Conservation (phyloP, 73 alveolate genomes). For the Tetrahymena borealis region DNA sequence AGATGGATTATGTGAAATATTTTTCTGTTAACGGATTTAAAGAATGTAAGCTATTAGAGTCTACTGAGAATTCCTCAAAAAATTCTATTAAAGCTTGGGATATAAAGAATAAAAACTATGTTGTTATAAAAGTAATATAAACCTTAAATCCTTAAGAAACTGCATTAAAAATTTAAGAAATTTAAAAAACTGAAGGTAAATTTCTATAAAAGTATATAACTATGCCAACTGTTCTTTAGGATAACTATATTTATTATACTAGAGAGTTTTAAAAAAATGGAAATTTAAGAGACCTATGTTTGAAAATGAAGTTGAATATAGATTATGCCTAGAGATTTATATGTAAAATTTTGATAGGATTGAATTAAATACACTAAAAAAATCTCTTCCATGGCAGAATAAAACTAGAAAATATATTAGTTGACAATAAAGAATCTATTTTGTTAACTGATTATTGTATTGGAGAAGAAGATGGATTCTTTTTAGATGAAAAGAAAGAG, state of each 20-base stretch:
- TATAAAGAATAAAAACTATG: neutral
- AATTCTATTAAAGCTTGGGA: neutral
- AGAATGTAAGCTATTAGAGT: no score
- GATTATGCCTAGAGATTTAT: neutral
- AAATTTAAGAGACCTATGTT: neutral
- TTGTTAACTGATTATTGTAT: neutral
- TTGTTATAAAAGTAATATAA: neutral
- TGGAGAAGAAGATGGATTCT: neutral
- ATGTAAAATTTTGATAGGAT: neutral
- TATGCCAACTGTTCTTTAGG: neutral
- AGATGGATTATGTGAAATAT: no score
- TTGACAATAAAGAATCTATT: neutral
- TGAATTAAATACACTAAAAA: neutral
- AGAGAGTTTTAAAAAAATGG: neutral
- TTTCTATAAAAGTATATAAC: neutral
- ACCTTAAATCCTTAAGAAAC: neutral
- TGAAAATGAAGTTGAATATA: neutral
- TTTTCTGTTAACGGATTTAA: no score
- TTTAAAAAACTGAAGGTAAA: neutral
- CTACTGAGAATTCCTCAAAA: no score
- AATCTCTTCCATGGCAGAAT: neutral
- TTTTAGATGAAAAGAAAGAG: neutral
- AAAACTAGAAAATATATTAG: neutral
- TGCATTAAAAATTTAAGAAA: neutral
- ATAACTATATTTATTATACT: neutral